Evolutionary conservation across 2,329 filamentous ascomycete genomes (phyloP), one percentile per base, ranked within the genome.

Genomic region (Penicillium sp.): DNA sequence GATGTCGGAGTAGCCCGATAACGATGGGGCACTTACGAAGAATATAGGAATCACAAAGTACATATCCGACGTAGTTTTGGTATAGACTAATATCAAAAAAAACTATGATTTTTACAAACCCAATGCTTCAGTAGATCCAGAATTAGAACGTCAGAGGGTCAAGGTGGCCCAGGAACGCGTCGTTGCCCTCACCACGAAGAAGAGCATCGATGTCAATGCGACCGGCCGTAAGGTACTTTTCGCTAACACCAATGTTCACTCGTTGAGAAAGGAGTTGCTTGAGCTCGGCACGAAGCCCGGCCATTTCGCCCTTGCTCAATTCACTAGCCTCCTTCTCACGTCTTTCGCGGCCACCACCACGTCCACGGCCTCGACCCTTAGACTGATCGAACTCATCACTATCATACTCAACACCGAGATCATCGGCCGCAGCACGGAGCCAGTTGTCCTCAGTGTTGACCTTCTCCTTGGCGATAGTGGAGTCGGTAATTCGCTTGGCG

Each of bases 321-420:
- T 74, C 79, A 49, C 83, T 81, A 8, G 86, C 86, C 74, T 88
- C 85, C 67, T 87, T 85, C 70, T 94, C 88, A 75, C 89, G 89
- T 75, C 85, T 81, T 74, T 88, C 89, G 39, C 90, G 79, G 1
- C 89, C 89, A 43, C 84, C 85, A 11, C 91, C 91, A 46, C 90
- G 82, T 5, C 91, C 91, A 48, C 90, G 81, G 0, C 89, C 87
- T 47, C 83, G 83, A 67, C 82, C 81, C 52, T 79, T 81, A 7
- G 86, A 84, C 62, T 89, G 79, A 42, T 83, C 89, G 59, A 96
- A 88, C 44, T 95, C 91, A 35, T 96, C 92, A 58, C 86, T 89
- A 69, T 97, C 92, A 70, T 96, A 96, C 50, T 97, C 93, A 0
- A 97, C 90, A 1, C 94, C 94, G 0, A 99, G 81, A 61, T 97